Conservation (phyloP, 192 early-diverging fungal genomes). For the Gorgonomyces haynaldii region DNA sequence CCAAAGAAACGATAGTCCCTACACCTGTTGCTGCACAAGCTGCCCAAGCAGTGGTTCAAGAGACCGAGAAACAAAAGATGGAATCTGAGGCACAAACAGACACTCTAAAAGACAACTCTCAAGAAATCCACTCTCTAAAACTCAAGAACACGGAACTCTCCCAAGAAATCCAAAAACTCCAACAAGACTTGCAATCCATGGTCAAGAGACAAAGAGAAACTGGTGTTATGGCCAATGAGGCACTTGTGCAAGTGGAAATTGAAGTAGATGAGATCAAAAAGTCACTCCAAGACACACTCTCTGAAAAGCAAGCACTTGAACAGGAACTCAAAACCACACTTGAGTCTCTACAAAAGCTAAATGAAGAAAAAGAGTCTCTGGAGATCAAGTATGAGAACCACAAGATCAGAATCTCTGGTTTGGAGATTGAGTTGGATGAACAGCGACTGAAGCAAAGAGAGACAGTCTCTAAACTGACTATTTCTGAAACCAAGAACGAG, state of each 20-base stretch:
- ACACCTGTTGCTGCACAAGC: not conserved
- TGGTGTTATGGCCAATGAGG: constrained; percentile 17
- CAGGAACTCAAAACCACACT: not conserved
- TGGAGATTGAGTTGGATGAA: not conserved
- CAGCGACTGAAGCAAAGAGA: constrained; percentile 2
- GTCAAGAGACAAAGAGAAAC: constrained; percentile 20
- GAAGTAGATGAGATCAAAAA: constrained; percentile 9
- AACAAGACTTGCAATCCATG: constrained; percentile 25
- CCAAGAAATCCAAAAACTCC: constrained; percentile 21
- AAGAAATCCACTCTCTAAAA: constrained; percentile 4
- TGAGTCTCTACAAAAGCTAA: not conserved
- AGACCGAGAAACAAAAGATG: not conserved
- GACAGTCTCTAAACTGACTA: not conserved
- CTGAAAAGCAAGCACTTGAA: not conserved
- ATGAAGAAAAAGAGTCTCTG: no score
- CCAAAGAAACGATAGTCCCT: no score
- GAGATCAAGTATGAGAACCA: no score
- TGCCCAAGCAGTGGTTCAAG: not conserved
- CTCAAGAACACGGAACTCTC: constrained; percentile 8
- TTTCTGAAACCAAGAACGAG: not conserved
- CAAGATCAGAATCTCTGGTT: no score
- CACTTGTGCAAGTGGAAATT: constrained; percentile 18
- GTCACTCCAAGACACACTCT: not conserved
- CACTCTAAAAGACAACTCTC: constrained; percentile 4
- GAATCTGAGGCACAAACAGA: not conserved